Evolutionary conservation across 164 flowering plant genomes (phyloP), one percentile per base, ranked within the genome.

Genomic region (Tetrastigma voinierianum): DNA sequence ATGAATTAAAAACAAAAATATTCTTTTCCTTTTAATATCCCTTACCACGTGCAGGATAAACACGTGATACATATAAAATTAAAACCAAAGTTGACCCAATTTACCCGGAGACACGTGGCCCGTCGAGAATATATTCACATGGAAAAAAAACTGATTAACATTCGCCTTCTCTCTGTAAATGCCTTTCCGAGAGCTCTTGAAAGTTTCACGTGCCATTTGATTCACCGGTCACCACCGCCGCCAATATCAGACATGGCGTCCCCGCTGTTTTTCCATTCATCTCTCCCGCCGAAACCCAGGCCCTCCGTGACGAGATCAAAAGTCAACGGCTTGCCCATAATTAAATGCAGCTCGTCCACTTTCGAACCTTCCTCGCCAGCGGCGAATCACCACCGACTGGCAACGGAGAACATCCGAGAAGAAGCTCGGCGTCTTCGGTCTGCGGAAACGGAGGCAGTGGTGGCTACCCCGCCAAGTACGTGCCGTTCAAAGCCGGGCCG

Each of bases 391-490:
- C 77, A 71, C 49, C 80, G 75, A n/a, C 68, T 54, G 0, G 61
- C 70, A 10, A 75, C 70, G 13, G 72, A 76, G 61, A 80, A 69
- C 77, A 77, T 77, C 68, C 72, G 75, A 18, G 81, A 77, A 10
- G 83, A 77, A 43, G 78, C 81, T 0, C 72, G 81, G 19, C 77
- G 72, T 21, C 65, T 61, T 64, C 67, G 58, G 19, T 19, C 61
- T 0, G 11, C 67, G 1, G 17, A 53, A 25, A 0, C 23, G 40
- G 40, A 24, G n/a, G 14, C 60, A 0, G 16, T 54, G 56, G 55
- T 56, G 10, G 59, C 10, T 74, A 74, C 67, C 76, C 79, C 40
- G 82, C 85, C 18, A 71, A 65, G 53, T 81, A 78, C 68, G 81
- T 81, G 1, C 82, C 84, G 16, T 81, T 81, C 69, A 64, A 67